Evolutionary conservation across 2,329 filamentous ascomycete species (phyloP).

Genomic region (Fusarium chlamydosporum): DNA sequence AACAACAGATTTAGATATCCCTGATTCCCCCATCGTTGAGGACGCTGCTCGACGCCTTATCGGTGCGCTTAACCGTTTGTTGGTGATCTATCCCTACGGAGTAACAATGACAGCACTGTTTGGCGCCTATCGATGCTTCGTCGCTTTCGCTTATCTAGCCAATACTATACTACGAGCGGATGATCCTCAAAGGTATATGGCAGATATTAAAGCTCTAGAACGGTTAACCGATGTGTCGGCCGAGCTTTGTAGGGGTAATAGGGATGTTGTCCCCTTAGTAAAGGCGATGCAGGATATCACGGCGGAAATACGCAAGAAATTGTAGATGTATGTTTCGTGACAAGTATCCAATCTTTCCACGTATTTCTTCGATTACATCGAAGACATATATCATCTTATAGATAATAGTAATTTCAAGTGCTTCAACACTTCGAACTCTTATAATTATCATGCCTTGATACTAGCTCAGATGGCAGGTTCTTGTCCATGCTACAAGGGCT

Average conservation of each 20-base stretch:
- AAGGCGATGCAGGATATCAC: constrained; percentile 49
- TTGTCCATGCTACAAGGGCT: not conserved
- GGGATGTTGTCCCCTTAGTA: constrained; percentile 49
- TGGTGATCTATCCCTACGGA: constrained; percentile 45
- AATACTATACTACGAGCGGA: constrained; percentile 43
- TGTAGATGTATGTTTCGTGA: not conserved
- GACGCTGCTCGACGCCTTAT: constrained; percentile 48
- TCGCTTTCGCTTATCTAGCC: constrained; percentile 50
- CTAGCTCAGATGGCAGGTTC: not conserved
- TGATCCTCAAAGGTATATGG: constrained; percentile 30
- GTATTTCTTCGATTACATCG: not conserved
- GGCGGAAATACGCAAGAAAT: constrained; percentile 43
- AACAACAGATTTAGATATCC: constrained; percentile 50
- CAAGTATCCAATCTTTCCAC: no score
- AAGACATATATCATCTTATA: not conserved
- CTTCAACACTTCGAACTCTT: not conserved
- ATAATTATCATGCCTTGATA: not conserved
- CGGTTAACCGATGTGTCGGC: constrained; percentile 35
- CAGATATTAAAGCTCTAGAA: constrained; percentile 46
- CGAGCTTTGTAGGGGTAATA: constrained; percentile 41
- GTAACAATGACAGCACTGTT: constrained; percentile 47
- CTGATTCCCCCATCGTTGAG: constrained; percentile 50
- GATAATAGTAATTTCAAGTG: not conserved
- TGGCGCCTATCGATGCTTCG: constrained; percentile 50
- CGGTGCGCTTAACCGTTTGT: constrained; percentile 34